Percentiles rank a stretch among this genome's conserved stretches.
Evolutionary conservation across 2,329 filamentous ascomycete genomes (phyloP).

Genomic region (Aspergillus aculeatinus): DNA sequence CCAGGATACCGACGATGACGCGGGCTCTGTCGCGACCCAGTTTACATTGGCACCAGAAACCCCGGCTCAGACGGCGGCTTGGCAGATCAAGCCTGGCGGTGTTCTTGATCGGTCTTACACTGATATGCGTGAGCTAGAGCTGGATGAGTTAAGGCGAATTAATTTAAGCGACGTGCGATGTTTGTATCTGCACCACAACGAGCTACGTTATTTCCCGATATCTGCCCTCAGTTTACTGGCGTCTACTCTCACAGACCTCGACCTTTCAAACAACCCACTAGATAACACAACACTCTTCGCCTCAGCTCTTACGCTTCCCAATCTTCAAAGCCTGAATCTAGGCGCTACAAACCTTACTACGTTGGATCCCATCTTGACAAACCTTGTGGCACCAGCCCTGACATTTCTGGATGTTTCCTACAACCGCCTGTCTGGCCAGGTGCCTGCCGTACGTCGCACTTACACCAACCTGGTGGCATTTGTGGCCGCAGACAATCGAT

Average conservation of each 20-base stretch:
- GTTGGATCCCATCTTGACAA: constrained; percentile 63
- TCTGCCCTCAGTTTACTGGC: constrained; percentile 68
- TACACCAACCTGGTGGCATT: constrained; percentile 73
- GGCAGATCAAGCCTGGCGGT: constrained; percentile 40
- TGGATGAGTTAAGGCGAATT: constrained; percentile 49
- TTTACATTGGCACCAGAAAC: constrained; percentile 48
- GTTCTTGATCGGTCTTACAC: constrained; percentile 70
- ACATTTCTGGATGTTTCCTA: constrained; percentile 76
- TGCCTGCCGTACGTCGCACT: constrained; percentile 64
- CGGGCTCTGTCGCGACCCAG: constrained; percentile 42
- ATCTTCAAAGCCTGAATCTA: constrained; percentile 74
- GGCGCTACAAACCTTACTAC: constrained; percentile 71
- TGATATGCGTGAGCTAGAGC: constrained; percentile 56
- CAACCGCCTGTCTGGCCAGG: constrained; percentile 69
- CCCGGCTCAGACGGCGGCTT: constrained; percentile 31
- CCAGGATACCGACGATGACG: constrained; percentile 38
- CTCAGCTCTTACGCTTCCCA: constrained; percentile 67
- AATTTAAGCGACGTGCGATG: constrained; percentile 51
- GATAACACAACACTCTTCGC: constrained; percentile 64
- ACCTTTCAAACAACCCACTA: constrained; percentile 73
- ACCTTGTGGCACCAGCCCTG: constrained; percentile 71
- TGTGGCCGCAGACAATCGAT: constrained; percentile 74
- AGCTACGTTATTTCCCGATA: constrained; percentile 67
- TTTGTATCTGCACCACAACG: constrained; percentile 74
- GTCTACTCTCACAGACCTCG: constrained; percentile 67